Percentiles rank a stretch among this genome's conserved stretches.
Evolutionary conservation across 192 early-diverging fungal species (phyloP).

Genomic region (Lunasporangiospora selenospora): DNA sequence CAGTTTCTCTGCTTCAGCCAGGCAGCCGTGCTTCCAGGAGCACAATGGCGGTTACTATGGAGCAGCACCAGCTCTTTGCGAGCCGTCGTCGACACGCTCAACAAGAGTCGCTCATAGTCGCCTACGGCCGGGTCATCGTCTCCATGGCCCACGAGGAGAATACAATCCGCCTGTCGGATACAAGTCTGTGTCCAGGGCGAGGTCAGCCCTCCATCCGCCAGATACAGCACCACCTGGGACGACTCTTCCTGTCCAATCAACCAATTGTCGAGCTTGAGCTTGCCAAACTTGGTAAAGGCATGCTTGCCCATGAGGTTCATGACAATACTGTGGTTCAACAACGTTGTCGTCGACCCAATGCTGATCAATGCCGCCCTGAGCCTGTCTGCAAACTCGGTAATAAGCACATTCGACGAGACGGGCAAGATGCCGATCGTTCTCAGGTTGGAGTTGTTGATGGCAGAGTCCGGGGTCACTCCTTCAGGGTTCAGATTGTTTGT

Average conservation of each 20-base stretch:
- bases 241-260: conserved; percentile 93
- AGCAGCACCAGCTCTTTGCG: conserved; percentile 96
- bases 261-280: conserved; percentile 93
- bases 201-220: conserved; percentile 91
- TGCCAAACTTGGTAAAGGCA: conserved; percentile 90
- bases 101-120: conserved; percentile 90
- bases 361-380: conserved; percentile 74
- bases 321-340: conserved; percentile 85
- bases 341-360: conserved; percentile 72
- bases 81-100: conserved; percentile 96
- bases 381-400: conserved; percentile 87
- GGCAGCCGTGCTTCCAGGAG: conserved; percentile 81
- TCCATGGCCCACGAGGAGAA: conserved; percentile 91
- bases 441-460: conserved; percentile 90
- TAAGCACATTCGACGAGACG: conserved; percentile 79
- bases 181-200: conserved; percentile 96
- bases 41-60: conserved; percentile 77
- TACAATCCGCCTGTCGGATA: conserved; percentile 96
- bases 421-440: conserved; percentile 96
- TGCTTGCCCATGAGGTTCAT: conserved; percentile 86
- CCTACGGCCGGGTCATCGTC: conserved; percentile 90
- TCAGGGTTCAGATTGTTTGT: conserved; percentile 7
- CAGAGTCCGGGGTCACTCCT: conserved; percentile 55
- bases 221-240: conserved; percentile 87
- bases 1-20: conserved; percentile 89